Base-by-base conservation (phyloP, 2,329 filamentous ascomycete species). In the Aureobasidium sp. region DNA sequence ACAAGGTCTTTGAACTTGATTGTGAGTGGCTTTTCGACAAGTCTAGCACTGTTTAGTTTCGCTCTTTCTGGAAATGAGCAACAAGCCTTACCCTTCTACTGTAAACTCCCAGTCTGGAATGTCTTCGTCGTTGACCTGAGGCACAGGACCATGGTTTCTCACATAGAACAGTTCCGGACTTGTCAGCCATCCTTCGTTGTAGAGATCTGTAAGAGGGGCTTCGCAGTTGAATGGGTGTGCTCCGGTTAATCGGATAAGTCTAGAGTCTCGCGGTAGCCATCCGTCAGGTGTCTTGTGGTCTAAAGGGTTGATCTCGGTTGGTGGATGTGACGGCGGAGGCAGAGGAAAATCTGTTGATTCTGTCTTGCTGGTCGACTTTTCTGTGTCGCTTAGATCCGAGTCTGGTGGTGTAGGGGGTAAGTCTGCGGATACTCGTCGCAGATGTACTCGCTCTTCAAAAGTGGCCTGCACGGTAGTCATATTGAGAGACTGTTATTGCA, bases 221-320 rank as follows among this genome's bases (percentile, higher is more conserved):
- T 97, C 92, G 53, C 89, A 87, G 68, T 97, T 97, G 79, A 95
- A 96, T 0, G 92, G 92, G 73, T 96, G 92, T 6, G 90, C 83
- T 27, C 92, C 92, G 12, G 92, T 97, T 15, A 97, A 79, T 56
- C 92, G 84, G 66, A 97, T 94, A 17, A 97, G 79, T 44, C 91
- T 83, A 0, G 88, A 80, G 75, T 96, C 91, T 72, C 92, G 82
- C 25, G 86, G 81, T 22, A 97, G 89, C 78, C 93, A 90, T 67
- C 76, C 79, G 70, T 97, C 92, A 9, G 92, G 92, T 0, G 91
- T 97, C 65, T 88, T 87, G 66, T 89, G 79, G 71, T 96, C 91
- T 69, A 90, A 76, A n/a, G 85, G 79, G 6, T 95, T 79, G 14
- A 94, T 83, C 45, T 81, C 76, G 52, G 82, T 85, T 5, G 84